Conservation (phyloP, 2,329 filamentous ascomycete genomes). For the Arthrobotrys sphaeroides region DNA sequence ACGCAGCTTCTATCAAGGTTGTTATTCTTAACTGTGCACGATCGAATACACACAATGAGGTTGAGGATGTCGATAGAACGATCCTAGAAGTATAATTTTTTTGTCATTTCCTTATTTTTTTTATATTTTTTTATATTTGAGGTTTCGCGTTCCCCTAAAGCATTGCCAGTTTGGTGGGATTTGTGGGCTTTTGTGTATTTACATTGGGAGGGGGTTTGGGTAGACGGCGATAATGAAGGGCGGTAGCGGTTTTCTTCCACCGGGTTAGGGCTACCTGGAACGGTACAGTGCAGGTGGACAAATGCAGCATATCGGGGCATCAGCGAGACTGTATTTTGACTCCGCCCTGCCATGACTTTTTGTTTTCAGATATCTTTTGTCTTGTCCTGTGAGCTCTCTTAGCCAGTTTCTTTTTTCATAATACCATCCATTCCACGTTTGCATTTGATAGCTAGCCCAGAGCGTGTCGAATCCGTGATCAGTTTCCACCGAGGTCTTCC, state of each 20-base stretch:
- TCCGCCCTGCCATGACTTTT: background rate
- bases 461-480: background rate
- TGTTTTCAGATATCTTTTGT: background rate
- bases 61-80: conserved; percentile 66
- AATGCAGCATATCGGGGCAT: background rate
- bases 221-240: background rate
- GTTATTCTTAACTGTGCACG: conserved; percentile 70
- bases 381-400: conserved; percentile 15
- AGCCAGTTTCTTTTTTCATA: conserved; percentile 23
- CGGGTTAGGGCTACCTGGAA: background rate
- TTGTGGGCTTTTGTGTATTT: background rate
- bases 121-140: too few species aligned
- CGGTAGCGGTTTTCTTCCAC: background rate
- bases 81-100: conserved; percentile 61
- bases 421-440: background rate
- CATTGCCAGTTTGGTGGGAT: background rate
- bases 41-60: conserved; percentile 54
- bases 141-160: background rate
- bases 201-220: background rate
- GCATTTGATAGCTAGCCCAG: background rate
- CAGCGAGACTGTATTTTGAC: background rate
- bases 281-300: background rate
- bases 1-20: conserved; percentile 76
- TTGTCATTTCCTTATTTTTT: too few species aligned
- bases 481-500: conserved; percentile 73